Evolutionary conservation across 805 yeast species (phyloP), one percentile per base, ranked within the genome.

Genomic region (Cyberlindnera mrakii): DNA sequence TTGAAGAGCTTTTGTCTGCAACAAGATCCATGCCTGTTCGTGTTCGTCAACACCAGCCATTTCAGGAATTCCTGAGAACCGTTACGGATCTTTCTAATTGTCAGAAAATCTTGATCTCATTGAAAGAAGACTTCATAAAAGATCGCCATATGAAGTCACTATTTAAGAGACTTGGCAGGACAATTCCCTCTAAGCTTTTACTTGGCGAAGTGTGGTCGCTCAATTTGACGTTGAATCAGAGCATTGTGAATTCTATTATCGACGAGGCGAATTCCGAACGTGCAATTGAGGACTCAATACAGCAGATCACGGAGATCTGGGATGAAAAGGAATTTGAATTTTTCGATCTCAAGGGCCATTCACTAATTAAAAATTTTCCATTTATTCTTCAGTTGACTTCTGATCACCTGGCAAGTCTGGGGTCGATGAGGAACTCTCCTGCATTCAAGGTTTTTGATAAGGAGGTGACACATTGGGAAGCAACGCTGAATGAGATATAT

Each of bases 261-360:
- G 68, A 69, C 1, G 75, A 73, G 44, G 96, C 97, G 0, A 77
- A 75, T 46, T 83, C 86, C 3, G 97, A 91, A 55, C 69, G 74
- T 45, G 67, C 75, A 0, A 64, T 91, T 3, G 85, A 83, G 41
- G 75, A 72, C 10, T 74, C 80, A 5, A 56, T 91, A 7, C 52
- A 51, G 1, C 54, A 62, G 2, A 75, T 89, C 13, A 68, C 70
- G 40, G 61, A 58, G 0, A 71, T 64, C 3, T 90, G 97, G 97
- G 48, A 63, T 0, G 49, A 51, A 0, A 63, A 70, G 6, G 55
- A 70, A 0, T 76, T 86, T 44, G 82, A 77, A 10, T 63, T 73
- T 8, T 78, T 76, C 50, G 68, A 70, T 23, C 82, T 74, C 55
- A 70, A 71, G 39, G 68, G 72, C 27, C 73, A 75, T 25, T 67